Evolutionary conservation across 1,139 yeast species (phyloP).

Genomic region (Lodderomyces oxycetoniae): DNA sequence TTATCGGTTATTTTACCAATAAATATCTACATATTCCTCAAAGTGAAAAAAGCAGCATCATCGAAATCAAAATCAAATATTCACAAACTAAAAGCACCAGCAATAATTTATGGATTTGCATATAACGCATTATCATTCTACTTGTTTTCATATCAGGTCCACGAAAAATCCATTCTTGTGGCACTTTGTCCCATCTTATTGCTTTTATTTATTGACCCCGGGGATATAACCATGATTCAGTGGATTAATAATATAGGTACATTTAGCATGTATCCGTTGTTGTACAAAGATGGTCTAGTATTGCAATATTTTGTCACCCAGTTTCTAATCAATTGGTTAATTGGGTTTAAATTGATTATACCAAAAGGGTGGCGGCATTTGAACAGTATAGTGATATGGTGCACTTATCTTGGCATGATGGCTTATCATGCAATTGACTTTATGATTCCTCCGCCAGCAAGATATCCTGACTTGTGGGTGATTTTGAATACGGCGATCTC

Average conservation of each 20-base stretch:
- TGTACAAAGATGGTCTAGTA: constrained; percentile 66
- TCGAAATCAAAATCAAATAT: constrained; percentile 5
- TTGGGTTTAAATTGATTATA: constrained; percentile 36
- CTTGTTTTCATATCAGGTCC: constrained; percentile 91
- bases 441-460: constrained; percentile 46
- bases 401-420: constrained; percentile 55
- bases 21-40: constrained; percentile 47
- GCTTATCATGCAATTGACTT: constrained; percentile 54
- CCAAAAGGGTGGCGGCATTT: constrained; percentile 25
- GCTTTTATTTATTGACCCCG: constrained; percentile 52
- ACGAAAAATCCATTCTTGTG: constrained; percentile 83
- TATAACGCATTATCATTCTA: constrained; percentile 86
- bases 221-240: constrained; percentile 63
- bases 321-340: constrained; percentile 75
- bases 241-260: constrained; percentile 86
- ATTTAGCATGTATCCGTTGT: constrained; percentile 84
- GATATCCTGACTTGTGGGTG: constrained; percentile 83
- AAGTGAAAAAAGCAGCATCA: constrained; percentile 27
- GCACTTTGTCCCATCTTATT: constrained; percentile 84
- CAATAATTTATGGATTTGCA: constrained; percentile 63
- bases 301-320: constrained; percentile 67
- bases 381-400: constrained; percentile 53
- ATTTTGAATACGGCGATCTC: constrained; percentile 68
- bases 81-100: constrained; percentile 16
- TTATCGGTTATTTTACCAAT: constrained; percentile 65